Base-by-base conservation (phyloP, 2,329 filamentous ascomycete species). In the Fusarium pseudoanthophilum region DNA sequence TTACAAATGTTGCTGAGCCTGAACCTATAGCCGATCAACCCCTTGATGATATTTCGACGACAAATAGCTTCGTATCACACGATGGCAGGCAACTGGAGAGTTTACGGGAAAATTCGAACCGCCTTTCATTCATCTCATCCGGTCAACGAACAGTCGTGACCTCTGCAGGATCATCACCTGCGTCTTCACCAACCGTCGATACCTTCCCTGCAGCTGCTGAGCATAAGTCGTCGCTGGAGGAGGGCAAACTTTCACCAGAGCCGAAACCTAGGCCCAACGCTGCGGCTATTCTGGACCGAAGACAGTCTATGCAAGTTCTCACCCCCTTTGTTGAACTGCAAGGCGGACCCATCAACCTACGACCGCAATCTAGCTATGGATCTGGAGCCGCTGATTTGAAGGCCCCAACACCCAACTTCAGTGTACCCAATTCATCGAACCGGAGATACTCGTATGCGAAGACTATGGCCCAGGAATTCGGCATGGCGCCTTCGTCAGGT, bases 71-170 rank as follows among this genome's bases (percentile, higher is more conserved):
- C 53, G 81, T 87, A 36, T 91, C 89, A 1, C 86, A 89, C 20
- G 89, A 92, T 64, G 89, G 87, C 21, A 84, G 85, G 36, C 88
- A 89, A 58, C 82, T 91, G 11, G 89, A 92, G 20, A 87, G 79
- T 59, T 80, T 91, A 30, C 84, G 89, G 34, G 87, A 91, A 51
- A 88, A 85, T 77, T 83, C 84, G 4, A 86, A 90, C 69, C 86
- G 90, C 11, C 83, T 90, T 9, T 92, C 90, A 0, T 88, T 85
- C 70, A 84, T 90, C 43, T 92, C 90, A 4, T 90, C 88, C 10
- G 87, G 88, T 11, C 89, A 91, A 77, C 84, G 88, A 65, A 92
- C 90, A 7, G 81, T 89, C 32, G 77, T 90, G 13, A 91, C 89
- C 4, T 91, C 90, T 0, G 85, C 86, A 24, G 85, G 84, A 36